These are phyloP conservation scores for Durotheca rogersii DNA, from an alignment of 495 filamentous ascomycete species.

Conservation along the genomic window DNA sequence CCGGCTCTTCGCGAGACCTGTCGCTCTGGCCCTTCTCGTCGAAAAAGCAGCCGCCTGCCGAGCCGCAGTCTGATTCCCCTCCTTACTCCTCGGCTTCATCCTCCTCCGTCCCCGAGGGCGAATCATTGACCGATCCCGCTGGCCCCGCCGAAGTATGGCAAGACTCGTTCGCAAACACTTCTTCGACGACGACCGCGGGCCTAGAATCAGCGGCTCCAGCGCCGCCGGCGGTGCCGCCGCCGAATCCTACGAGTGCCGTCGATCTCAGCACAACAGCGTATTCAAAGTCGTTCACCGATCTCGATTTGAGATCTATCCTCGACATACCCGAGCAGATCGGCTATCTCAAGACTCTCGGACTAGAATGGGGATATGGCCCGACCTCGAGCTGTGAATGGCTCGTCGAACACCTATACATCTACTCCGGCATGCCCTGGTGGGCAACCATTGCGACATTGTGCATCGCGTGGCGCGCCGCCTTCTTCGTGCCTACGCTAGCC, in stretches of 20 bases:
- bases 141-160: neutral
- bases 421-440: conserved; percentile 76
- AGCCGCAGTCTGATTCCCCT: conserved; percentile 4
- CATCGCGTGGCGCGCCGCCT: conserved; percentile 58
- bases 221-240: conserved; percentile 1
- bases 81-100: too few relatives aligned
- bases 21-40: conserved; percentile 39
- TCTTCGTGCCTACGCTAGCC: conserved; percentile 64
- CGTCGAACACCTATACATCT: conserved; percentile 81
- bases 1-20: conserved; percentile 31
- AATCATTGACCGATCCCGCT: neutral
- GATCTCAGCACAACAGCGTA: neutral
- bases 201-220: conserved; percentile 1
- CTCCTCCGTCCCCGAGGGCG: too few relatives aligned
- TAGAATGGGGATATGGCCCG: conserved; percentile 83
- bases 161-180: neutral
- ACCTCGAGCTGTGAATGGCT: conserved; percentile 67
- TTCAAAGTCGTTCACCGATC: conserved; percentile 18
- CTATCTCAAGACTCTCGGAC: conserved; percentile 75
- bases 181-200: too few relatives aligned
- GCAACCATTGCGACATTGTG: conserved; percentile 65
- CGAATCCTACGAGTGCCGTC: neutral
- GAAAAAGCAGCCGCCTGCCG: conserved; percentile 14
- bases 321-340: conserved; percentile 71
- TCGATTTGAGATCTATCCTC: conserved; percentile 47